A percentile compares a stretch with the other conserved stretches of the same genome.
Conservation (phyloP, 495 filamentous ascomycete genomes). For the Saxophila tyrrhenica region DNA sequence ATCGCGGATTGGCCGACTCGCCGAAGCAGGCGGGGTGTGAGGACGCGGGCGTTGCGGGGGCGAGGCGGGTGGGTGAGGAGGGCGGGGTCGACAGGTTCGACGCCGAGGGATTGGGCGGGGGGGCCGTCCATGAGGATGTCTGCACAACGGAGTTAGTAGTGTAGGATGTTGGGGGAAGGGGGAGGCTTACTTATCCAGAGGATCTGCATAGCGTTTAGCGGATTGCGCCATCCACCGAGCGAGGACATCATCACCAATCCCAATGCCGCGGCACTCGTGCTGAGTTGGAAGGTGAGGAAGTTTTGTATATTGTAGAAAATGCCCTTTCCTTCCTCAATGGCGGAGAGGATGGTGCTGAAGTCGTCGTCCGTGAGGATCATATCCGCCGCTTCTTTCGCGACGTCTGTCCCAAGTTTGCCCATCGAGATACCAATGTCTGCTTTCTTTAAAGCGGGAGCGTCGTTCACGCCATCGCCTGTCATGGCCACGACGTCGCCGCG, state of each 20-base stretch:
- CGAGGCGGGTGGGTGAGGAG: slow-evolving; percentile 90
- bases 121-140: slow-evolving; percentile 99
- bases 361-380: slow-evolving; percentile 99
- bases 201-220: slow-evolving; percentile 97
- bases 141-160: slow-evolving; percentile 31
- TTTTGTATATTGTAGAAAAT: slow-evolving; percentile 99
- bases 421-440: slow-evolving; percentile 97
- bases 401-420: slow-evolving; percentile 89
- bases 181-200: slow-evolving; percentile 86
- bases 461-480: slow-evolving; percentile 97
- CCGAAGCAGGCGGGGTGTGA: slow-evolving; percentile 68
- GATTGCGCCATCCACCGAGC: slow-evolving; percentile 81
- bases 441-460: slow-evolving; percentile 92
- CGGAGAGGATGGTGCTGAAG: slow-evolving; percentile 90
- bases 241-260: slow-evolving; percentile 86
- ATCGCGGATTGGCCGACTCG: slow-evolving; percentile 79
- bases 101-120: slow-evolving; percentile 90
- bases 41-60: slow-evolving; percentile 67
- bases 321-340: slow-evolving; percentile 96
- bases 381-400: slow-evolving; percentile 97
- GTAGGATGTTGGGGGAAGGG: background rate
- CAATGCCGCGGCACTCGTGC: slow-evolving; percentile 88
- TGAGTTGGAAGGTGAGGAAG: slow-evolving; percentile 96
- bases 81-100: slow-evolving; percentile 87
- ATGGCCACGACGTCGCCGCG: slow-evolving; percentile 96